Percentiles rank a stretch among this genome's conserved stretches.
Evolutionary conservation across 192 early-diverging fungal genomes (phyloP).

Genomic region (Coemansia umbellata): DNA sequence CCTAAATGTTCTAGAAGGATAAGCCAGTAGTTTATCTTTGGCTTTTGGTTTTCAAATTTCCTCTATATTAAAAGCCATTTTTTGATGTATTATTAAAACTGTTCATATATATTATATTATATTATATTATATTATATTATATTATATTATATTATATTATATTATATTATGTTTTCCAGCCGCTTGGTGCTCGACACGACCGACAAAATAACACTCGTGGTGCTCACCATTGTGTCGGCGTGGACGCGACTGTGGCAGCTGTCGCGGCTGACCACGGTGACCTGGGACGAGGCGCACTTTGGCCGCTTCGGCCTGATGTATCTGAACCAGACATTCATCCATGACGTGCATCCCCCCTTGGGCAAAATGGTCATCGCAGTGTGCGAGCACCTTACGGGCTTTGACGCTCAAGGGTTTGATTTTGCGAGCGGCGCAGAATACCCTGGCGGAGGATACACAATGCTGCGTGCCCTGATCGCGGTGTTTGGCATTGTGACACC

Average conservation of each 20-base stretch:
- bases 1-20: too few relatives aligned
- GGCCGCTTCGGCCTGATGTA: slow-evolving; percentile 93
- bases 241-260: slow-evolving; percentile 52
- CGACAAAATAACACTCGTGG: too few relatives aligned
- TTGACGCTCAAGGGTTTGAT: background rate
- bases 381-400: slow-evolving; percentile 16
- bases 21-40: too few relatives aligned
- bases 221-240: background rate
- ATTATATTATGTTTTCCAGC: too few relatives aligned
- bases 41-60: too few relatives aligned
- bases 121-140: too few relatives aligned
- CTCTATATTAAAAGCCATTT: too few relatives aligned
- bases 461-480: background rate
- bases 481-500: background rate
- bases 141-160: too few relatives aligned
- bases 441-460: slow-evolving; percentile 55
- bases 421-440: slow-evolving; percentile 57
- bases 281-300: slow-evolving; percentile 93
- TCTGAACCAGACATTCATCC: slow-evolving; percentile 85
- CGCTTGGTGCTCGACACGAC: too few relatives aligned
- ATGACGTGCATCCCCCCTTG: slow-evolving; percentile 94
- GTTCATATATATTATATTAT: too few relatives aligned
- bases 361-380: slow-evolving; percentile 67
- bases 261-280: slow-evolving; percentile 50
- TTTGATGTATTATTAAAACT: too few relatives aligned